A percentile compares a stretch with the other conserved stretches of the same genome.
phyloP scores from a whole-genome alignment of 2,329 filamentous ascomycete genomes.

The Exophiala bonariae region DNA sequence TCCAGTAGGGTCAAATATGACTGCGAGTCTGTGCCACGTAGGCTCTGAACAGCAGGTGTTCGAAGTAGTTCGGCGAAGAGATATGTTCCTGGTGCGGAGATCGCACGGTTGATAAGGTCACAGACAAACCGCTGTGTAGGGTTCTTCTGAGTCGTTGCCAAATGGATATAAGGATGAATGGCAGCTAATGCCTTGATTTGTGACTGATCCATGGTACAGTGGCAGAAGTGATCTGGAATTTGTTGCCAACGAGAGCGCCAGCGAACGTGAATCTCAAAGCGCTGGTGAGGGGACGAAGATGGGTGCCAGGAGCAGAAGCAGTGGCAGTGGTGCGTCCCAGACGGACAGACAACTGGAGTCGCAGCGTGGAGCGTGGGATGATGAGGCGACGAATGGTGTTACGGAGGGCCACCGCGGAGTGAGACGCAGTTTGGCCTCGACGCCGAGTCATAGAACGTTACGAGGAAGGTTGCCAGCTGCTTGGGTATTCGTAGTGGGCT shows the following conservation, averaged over 20 bases:
- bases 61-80: constrained; percentile 93
- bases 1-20: constrained; percentile 70
- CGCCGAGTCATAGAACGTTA: too few relatives aligned
- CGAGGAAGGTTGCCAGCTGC: too few relatives aligned
- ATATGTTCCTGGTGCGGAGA: constrained; percentile 84
- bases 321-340: too few relatives aligned
- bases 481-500: too few relatives aligned
- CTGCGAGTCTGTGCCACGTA: constrained; percentile 54
- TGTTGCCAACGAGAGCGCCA: not conserved
- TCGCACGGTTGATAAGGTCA: constrained; percentile 84
- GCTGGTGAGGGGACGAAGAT: too few relatives aligned
- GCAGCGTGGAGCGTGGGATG: too few relatives aligned
- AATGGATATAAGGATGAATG: constrained; percentile 80
- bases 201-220: constrained; percentile 46
- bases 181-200: constrained; percentile 58
- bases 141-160: constrained; percentile 74
- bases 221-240: too few relatives aligned
- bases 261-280: not conserved
- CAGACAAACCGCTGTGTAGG: constrained; percentile 77
- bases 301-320: too few relatives aligned
- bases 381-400: too few relatives aligned
- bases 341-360: too few relatives aligned
- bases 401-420: too few relatives aligned
- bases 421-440: too few relatives aligned
- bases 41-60: constrained; percentile 73